These are phyloP conservation scores for Leccinum aurantiacum DNA, from an alignment of 768 basidiomycete species.

Conservation along the genomic window DNA sequence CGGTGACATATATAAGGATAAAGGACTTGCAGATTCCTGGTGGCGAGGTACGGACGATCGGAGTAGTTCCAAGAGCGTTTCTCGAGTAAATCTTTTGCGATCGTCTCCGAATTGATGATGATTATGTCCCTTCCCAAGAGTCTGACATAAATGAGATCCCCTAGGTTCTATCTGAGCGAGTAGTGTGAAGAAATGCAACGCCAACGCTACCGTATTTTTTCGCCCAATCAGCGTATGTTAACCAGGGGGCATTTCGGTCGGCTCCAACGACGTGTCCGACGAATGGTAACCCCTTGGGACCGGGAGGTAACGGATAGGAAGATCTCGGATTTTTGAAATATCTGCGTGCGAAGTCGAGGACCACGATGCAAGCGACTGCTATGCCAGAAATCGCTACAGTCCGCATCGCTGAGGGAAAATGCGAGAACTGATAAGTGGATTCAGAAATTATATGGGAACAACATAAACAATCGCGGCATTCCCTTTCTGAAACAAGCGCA, in stretches of 20 bases:
- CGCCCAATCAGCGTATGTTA: constrained; percentile 40
- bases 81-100: constrained; percentile 48
- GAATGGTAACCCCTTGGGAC: constrained; percentile 37
- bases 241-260: constrained; percentile 34
- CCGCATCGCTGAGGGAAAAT: constrained; percentile 7
- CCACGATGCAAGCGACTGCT: constrained; percentile 7
- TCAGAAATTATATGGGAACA: not conserved
- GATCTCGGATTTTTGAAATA: constrained; percentile 5
- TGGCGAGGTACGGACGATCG: constrained; percentile 42
- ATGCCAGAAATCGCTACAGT: constrained; percentile 4
- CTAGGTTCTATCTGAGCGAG: constrained; percentile 21
- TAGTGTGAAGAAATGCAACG: not conserved
- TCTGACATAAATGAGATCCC: constrained; percentile 49
- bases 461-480: not conserved
- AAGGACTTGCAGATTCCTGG: constrained; percentile 10
- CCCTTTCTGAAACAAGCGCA: not conserved
- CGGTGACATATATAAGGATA: not conserved
- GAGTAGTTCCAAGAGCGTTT: constrained; percentile 49
- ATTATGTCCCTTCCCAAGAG: constrained; percentile 45
- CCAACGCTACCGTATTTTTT: constrained; percentile 32
- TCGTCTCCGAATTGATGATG: constrained; percentile 45
- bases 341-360: constrained; percentile 8
- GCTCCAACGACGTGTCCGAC: constrained; percentile 39
- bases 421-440: not conserved
- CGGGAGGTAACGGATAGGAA: constrained; percentile 35